Evolutionary conservation across 2,329 filamentous ascomycete genomes (phyloP).

Genomic region (Neonectria magnoliae): DNA sequence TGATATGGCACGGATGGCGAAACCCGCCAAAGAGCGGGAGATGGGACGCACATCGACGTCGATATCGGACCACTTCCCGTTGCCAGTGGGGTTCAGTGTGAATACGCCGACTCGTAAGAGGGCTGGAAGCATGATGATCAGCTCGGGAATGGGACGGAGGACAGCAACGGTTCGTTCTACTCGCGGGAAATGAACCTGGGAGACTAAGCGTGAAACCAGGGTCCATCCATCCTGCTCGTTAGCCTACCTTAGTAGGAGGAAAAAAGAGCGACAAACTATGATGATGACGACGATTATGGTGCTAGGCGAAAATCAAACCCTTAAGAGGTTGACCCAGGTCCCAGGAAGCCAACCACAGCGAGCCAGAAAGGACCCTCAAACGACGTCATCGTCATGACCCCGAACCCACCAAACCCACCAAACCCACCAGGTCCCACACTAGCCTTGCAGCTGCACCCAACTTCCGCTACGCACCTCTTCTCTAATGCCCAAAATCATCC

Average conservation of each 20-base stretch:
- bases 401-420: neutral
- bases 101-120: neutral
- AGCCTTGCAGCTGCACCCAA: neutral
- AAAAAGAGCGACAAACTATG: neutral
- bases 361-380: slow-evolving; percentile 16
- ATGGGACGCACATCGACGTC: neutral
- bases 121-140: neutral
- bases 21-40: neutral
- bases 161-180: neutral
- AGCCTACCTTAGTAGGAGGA: neutral
- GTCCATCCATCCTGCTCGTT: neutral
- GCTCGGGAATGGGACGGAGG: neutral
- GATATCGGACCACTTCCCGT: slow-evolving; percentile 5
- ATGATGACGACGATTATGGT: neutral
- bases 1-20: neutral
- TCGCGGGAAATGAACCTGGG: neutral
- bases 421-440: neutral
- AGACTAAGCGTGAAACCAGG: neutral
- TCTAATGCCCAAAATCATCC: slow-evolving; percentile 8
- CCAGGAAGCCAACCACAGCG: slow-evolving; percentile 2
- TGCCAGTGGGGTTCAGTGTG: neutral
- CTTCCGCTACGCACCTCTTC: neutral
- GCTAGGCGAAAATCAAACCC: neutral
- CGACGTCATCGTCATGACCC: neutral
- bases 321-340: neutral